Evolutionary conservation across 352 stramenopile genomes (phyloP).

Genomic region (Pythium rhizo-oryzae): DNA sequence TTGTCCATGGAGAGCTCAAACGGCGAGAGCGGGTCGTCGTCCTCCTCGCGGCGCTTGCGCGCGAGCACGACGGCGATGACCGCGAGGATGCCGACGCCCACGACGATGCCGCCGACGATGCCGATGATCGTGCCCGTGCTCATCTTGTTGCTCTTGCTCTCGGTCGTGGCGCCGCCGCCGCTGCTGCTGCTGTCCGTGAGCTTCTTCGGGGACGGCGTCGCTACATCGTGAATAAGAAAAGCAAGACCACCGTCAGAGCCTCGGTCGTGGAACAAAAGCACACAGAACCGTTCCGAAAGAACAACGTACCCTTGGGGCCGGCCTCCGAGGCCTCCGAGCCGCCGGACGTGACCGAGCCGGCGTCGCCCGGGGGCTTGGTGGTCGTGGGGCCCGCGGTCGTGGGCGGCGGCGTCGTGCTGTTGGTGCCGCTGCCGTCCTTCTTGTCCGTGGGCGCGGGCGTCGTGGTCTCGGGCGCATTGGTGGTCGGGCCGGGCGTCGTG

Average conservation of each 20-base stretch:
- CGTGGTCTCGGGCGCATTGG: not conserved
- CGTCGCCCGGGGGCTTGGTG: not conserved
- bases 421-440: not conserved
- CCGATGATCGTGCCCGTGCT: constrained; percentile 70
- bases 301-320: constrained; percentile 12
- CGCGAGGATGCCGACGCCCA: constrained; percentile 55
- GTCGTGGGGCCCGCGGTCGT: constrained; percentile 1
- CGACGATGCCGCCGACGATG: constrained; percentile 72
- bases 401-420: constrained; percentile 4
- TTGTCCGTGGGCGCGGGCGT: constrained; percentile 10
- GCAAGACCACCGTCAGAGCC: not conserved
- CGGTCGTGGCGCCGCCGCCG: not conserved
- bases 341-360: constrained; percentile 7
- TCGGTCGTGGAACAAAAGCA: no score
- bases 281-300: not conserved
- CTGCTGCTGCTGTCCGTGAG: constrained; percentile 17
- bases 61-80: constrained; percentile 61
- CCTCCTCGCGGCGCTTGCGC: constrained; percentile 51
- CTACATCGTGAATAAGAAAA: not conserved
- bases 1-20: constrained; percentile 89
- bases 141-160: constrained; percentile 48
- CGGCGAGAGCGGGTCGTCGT: constrained; percentile 79
- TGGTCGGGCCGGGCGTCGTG: not conserved
- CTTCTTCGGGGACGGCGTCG: constrained; percentile 3
- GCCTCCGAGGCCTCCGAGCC: constrained; percentile 9